Evolutionary conservation across 495 filamentous ascomycete genomes (phyloP), one percentile per base, ranked within the genome.

Genomic region (Aspergillus coremiiformis): DNA sequence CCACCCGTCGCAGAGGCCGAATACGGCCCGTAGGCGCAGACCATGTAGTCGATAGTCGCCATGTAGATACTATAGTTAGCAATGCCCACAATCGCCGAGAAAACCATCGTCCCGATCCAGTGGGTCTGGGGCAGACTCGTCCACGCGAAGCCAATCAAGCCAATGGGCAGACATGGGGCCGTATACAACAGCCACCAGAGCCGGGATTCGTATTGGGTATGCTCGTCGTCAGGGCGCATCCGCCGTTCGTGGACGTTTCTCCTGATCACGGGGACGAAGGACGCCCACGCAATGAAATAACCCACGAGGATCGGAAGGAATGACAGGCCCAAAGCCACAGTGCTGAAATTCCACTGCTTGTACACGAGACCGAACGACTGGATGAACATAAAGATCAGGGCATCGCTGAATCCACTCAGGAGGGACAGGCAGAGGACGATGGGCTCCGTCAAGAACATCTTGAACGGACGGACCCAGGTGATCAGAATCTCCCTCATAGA

Each of bases 1-100:
- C 84, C 84, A 51, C 84, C 84, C 7, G 84, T 87, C 0, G 84
- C 84, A 6, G 83, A 86, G 5, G 84, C 83, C 4, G 83, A 84
- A 68, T 87, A 87, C 0, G 82, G 82, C 1, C 84, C 84, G 52
- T 87, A 87, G 20, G 82, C 79, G 57, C 74, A 77, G 51, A 87
- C 80, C 77, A 86, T 86, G 66, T 87, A 87, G 65, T 87, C 84
- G 55, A 87, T 85, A 9, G 84, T 86, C 8, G 82, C 82, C 82
- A 86, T 86, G 65, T 87, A 87, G 54, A 87, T 87, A 21, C 64
- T 61, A 59, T 84, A 82, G 51, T 87, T 87, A 39, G 83, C 83
- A 49, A 86, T 84, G 33, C 84, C 84, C 43, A 87, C 77, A 44
- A 87, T 70, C 29, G 76, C 76, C 11, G 75, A 67, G 57, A 83